Evolutionary conservation across 495 filamentous ascomycete species (phyloP).

Genomic region (Trichoderma erinaceum): DNA sequence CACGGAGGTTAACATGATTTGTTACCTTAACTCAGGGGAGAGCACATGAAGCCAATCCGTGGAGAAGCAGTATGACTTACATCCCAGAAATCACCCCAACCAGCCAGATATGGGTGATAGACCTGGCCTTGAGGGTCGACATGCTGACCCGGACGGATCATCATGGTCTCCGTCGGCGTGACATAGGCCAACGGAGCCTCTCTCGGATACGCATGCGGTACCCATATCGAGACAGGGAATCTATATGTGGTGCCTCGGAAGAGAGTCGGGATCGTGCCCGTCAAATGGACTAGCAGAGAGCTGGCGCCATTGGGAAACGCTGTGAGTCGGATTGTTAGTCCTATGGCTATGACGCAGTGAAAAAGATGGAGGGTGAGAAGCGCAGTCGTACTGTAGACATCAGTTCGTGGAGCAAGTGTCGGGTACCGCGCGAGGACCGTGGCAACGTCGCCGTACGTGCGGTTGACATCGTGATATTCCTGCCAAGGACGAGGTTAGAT

Average conservation of each 20-base stretch:
- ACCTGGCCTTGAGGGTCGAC: slow-evolving; percentile 90
- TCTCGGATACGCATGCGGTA: slow-evolving; percentile 86
- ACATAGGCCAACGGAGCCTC: slow-evolving; percentile 84
- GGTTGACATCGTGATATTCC: slow-evolving; percentile 91
- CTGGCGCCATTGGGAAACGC: slow-evolving; percentile 85
- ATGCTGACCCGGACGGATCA: slow-evolving; percentile 85
- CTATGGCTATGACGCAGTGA: background rate
- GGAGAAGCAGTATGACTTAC: slow-evolving; percentile 47
- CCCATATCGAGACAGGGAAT: slow-evolving; percentile 89
- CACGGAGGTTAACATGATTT: background rate
- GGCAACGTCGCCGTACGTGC: slow-evolving; percentile 86
- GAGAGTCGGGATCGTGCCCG: slow-evolving; percentile 76
- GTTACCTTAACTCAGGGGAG: background rate
- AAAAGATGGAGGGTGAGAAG: background rate
- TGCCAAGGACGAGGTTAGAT: slow-evolving; percentile 27
- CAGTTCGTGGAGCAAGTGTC: slow-evolving; percentile 80
- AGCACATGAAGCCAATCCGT: no score
- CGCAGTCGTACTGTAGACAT: slow-evolving; percentile 79
- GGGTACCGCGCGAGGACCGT: slow-evolving; percentile 75
- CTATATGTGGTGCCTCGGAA: slow-evolving; percentile 88
- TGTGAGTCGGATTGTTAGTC: slow-evolving; percentile 30
- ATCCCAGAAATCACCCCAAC: slow-evolving; percentile 87
- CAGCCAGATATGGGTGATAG: slow-evolving; percentile 91
- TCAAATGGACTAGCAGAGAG: slow-evolving; percentile 79
- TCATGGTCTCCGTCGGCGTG: slow-evolving; percentile 80